These are phyloP conservation scores for Metschnikowia rubicola DNA, from an alignment of 805 yeast genomes.

Conservation along the genomic window DNA sequence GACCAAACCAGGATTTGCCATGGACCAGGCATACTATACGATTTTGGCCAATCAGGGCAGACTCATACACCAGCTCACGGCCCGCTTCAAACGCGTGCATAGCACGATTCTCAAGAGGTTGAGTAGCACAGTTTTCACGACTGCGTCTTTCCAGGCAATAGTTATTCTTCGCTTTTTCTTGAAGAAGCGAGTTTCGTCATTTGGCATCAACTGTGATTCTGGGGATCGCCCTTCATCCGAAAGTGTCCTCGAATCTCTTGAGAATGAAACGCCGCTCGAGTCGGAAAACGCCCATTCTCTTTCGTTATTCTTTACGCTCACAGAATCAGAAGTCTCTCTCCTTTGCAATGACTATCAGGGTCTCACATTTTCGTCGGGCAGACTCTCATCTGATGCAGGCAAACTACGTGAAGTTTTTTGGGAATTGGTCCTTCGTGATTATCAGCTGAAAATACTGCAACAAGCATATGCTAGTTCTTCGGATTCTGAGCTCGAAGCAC, in stretches of 20 bases:
- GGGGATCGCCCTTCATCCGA: too few relatives aligned
- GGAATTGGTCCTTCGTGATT: slow-evolving; percentile 27
- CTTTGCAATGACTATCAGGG: slow-evolving; percentile 16
- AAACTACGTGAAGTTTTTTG: slow-evolving; percentile 30
- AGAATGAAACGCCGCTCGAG: too few relatives aligned
- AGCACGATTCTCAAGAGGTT: slow-evolving; percentile 12
- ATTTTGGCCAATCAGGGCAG: slow-evolving; percentile 32
- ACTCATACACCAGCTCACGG: slow-evolving; percentile 28
- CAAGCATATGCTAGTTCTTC: not conserved
- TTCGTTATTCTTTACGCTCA: slow-evolving; percentile 14
- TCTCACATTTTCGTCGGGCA: slow-evolving; percentile 21
- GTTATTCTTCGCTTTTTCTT: slow-evolving; percentile 14
- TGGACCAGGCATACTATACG: slow-evolving; percentile 8
- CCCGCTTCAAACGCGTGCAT: slow-evolving; percentile 17
- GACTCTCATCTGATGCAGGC: slow-evolving; percentile 20
- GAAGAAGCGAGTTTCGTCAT: slow-evolving; percentile 5
- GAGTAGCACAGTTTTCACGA: slow-evolving; percentile 7
- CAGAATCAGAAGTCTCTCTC: slow-evolving; percentile 21
- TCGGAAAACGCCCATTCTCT: slow-evolving; percentile 2
- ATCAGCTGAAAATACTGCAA: slow-evolving; percentile 3
- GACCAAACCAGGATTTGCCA: slow-evolving; percentile 9
- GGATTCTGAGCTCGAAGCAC: not conserved
- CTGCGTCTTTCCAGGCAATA: slow-evolving; percentile 16
- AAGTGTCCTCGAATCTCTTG: too few relatives aligned
- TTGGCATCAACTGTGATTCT: slow-evolving; percentile 5